Base-by-base conservation (phyloP, 2,329 filamentous ascomycete species). In the Fusarium burgessii region DNA sequence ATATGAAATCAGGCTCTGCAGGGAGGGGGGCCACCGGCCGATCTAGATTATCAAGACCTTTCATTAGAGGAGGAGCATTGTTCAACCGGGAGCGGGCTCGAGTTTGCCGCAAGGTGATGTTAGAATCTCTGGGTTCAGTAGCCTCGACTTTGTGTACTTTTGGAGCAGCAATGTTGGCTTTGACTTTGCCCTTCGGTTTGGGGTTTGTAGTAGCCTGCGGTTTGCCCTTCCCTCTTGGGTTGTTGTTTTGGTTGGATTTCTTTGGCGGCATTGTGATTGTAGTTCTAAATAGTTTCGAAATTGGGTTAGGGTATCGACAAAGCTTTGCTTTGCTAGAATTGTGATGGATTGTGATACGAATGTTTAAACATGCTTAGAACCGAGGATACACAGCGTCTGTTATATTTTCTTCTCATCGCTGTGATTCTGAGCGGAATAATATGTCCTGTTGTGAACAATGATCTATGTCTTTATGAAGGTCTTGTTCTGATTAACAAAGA, bases 11-110 rank as follows among this genome's bases (percentile, higher is more conserved):
- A 13, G 74, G 72, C 6, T 77, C 72, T 7, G 32, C 33, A 12
- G 58, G 11, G 8, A 74, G 58, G 4, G 62, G 13, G 38, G 18
- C 42, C 7, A 17, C 18, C 15, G 72, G 54, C 3, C 62, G 27
- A 11, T 63, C 65, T 18, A 62, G 66, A 13, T 36, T 60, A 15
- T 71, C 69, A 33, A 78, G 69, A 9, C 74, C 72, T 15, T 32
- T 40, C 76, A 78, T 75, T 12, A 77, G 63, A 2, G 64, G 68
- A 36, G 76, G 64, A 33, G 75, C 67, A 43, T 67, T 50, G 4
- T 29, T 38, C n/a, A 77, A 70, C 25, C 36, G 57, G 5, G 76
- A 71, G 27, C 76, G 74, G 41, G 58, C 52, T 18, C 75, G 72
- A 17, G 75, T 77, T 17, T 64, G 59, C 20, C 74, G 62, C 20